Conservation (phyloP, 169 alveolate genomes). For the Cryptosporidium canis region DNA sequence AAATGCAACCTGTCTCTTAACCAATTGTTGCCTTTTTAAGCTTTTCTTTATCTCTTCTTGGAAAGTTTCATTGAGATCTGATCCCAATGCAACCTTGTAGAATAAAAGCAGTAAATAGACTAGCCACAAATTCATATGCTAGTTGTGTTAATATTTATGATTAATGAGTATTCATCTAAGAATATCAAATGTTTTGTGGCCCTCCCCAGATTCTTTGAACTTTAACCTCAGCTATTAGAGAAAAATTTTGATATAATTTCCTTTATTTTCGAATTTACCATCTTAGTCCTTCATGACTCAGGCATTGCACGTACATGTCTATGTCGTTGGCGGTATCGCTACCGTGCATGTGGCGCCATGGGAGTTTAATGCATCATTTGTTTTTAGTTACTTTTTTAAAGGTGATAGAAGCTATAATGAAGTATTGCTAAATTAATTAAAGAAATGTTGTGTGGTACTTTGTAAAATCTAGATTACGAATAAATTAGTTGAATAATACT, state of each 20-base stretch:
- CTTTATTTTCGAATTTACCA: neutral
- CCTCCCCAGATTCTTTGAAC: neutral
- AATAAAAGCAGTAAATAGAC: neutral
- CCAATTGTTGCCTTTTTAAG: constrained; percentile 13
- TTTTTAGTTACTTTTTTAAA: neutral
- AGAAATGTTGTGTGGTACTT: neutral
- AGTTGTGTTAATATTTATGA: neutral
- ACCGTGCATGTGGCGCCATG: constrained; percentile 31
- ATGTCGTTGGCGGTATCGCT: neutral
- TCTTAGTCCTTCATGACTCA: neutral
- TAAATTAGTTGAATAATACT: too few species aligned
- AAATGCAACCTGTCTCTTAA: constrained; percentile 47
- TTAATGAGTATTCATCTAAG: neutral
- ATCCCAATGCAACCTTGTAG: neutral
- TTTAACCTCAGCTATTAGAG: neutral
- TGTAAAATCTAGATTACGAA: too few species aligned
- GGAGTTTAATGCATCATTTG: neutral
- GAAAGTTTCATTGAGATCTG: constrained; percentile 24
- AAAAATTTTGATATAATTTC: neutral
- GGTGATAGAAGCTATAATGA: neutral
- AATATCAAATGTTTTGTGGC: neutral
- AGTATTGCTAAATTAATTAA: too few species aligned
- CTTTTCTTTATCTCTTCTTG: constrained; percentile 14
- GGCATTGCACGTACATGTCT: constrained; percentile 18
- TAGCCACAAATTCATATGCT: constrained; percentile 29